Evolutionary conservation across 2,329 filamentous ascomycete species (phyloP).

Genomic region (Ciborinia camelliae): DNA sequence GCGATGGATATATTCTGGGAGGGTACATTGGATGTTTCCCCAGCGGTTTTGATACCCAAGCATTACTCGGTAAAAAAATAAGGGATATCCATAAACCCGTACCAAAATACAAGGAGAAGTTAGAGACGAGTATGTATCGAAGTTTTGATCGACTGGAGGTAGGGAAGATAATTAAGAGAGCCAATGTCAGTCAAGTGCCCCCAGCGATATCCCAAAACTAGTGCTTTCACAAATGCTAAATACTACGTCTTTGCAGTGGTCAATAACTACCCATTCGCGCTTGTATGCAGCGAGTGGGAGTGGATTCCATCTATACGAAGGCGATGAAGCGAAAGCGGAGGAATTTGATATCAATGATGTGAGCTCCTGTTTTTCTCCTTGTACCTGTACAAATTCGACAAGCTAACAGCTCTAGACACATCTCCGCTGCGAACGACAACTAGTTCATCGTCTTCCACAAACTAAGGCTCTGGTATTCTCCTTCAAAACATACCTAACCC

Average conservation of each 20-base stretch:
- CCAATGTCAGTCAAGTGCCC: conserved; percentile 45
- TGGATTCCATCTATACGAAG: conserved; percentile 45
- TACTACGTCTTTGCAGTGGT: conserved; percentile 41
- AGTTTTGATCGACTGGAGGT: conserved; percentile 54
- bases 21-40: conserved; percentile 57
- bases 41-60: conserved; percentile 53
- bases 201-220: background rate
- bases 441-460: conserved; percentile 54
- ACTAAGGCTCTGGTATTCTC: conserved; percentile 55
- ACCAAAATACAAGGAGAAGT: conserved; percentile 53
- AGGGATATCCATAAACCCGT: conserved; percentile 57
- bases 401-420: conserved; percentile 38
- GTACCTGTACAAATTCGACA: background rate
- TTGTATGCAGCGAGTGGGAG: conserved; percentile 42
- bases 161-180: conserved; percentile 52
- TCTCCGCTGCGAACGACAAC: conserved; percentile 58
- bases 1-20: conserved; percentile 49
- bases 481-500: conserved; percentile 62
- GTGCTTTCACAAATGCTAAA: background rate
- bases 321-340: conserved; percentile 37
- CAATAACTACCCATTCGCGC: conserved; percentile 41
- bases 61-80: conserved; percentile 52
- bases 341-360: conserved; percentile 46
- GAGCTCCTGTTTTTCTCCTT: conserved; percentile 20
- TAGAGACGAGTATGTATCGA: conserved; percentile 58